Conservation (phyloP, 768 basidiomycete species). For the Panus rudis region DNA sequence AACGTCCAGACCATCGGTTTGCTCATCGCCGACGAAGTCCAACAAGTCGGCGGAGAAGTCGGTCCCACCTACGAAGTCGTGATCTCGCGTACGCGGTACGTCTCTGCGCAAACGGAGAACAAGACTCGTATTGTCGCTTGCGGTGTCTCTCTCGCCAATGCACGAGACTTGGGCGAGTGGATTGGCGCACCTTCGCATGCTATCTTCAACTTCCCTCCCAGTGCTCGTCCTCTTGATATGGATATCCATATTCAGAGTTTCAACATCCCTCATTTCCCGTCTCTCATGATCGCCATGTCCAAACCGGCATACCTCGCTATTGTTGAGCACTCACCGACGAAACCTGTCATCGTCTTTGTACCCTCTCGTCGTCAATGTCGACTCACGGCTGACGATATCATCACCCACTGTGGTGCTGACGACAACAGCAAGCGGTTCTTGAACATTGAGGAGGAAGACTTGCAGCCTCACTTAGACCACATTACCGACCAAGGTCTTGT, state of each 20-base stretch:
- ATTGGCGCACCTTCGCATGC: conserved; percentile 90
- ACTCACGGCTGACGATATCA: conserved; percentile 86
- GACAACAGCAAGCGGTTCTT: conserved; percentile 81
- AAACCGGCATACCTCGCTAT: conserved; percentile 96
- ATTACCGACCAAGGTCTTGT: conserved; percentile 66
- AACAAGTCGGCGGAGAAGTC: conserved; percentile 89
- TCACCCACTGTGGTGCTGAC: conserved; percentile 84
- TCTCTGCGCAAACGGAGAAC: conserved; percentile 86
- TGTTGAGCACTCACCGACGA: conserved; percentile 75
- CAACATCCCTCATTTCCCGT: conserved; percentile 95
- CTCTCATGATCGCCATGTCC: conserved; percentile 98
- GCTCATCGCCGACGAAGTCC: conserved; percentile 92
- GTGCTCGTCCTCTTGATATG: conserved; percentile 94
- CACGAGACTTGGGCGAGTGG: conserved; percentile 95
- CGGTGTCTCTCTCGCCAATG: conserved; percentile 92
- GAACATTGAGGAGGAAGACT: conserved; percentile 75
- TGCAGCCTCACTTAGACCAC: conserved; percentile 85
- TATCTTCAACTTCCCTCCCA: conserved; percentile 96
- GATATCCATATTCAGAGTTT: conserved; percentile 97
- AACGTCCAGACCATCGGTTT: conserved; percentile 92
- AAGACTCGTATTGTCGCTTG: conserved; percentile 94
- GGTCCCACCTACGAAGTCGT: conserved; percentile 97
- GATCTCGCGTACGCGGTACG: conserved; percentile 93
- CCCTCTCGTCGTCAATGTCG: conserved; percentile 90
- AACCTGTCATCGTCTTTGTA: conserved; percentile 90